Evolutionary conservation across 2,329 filamentous ascomycete genomes (phyloP).

Genomic region (Stagonosporopsis rhizophila): DNA sequence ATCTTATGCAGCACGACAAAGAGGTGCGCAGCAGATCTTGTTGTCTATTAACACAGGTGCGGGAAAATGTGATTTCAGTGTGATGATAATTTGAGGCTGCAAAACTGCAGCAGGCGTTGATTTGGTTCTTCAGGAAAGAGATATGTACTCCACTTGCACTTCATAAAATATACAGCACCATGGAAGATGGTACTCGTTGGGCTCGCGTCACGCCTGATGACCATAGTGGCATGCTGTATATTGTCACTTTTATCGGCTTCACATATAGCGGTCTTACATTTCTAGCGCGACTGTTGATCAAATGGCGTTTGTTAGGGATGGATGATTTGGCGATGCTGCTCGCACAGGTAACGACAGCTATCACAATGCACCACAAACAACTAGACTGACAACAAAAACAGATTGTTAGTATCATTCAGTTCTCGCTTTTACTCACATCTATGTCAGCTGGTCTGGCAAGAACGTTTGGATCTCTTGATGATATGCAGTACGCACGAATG

Average conservation of each 20-base stretch:
- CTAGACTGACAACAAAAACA: slow-evolving; percentile 14
- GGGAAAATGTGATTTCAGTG: background rate
- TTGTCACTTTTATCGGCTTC: slow-evolving; percentile 33
- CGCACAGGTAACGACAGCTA: slow-evolving; percentile 30
- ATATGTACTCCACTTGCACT: background rate
- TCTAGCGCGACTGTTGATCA: slow-evolving; percentile 33
- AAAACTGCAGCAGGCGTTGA: background rate
- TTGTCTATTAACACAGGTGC: background rate
- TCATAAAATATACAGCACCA: background rate
- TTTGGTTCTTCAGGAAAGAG: background rate
- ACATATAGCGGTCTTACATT: slow-evolving; percentile 35
- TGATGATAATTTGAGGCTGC: background rate
- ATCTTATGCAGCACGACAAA: background rate
- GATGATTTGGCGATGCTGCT: slow-evolving; percentile 33
- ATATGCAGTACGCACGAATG: slow-evolving; percentile 28
- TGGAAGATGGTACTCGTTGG: slow-evolving; percentile 21
- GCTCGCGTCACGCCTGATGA: slow-evolving; percentile 33
- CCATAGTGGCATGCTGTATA: slow-evolving; percentile 35
- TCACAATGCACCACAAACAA: too few relatives aligned
- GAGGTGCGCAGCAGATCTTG: background rate
- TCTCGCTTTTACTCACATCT: slow-evolving; percentile 27
- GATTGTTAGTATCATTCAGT: slow-evolving; percentile 26
- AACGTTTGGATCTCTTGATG: slow-evolving; percentile 24
- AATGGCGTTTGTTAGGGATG: slow-evolving; percentile 35
- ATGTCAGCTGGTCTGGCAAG: slow-evolving; percentile 34